Base-by-base conservation (phyloP, 192 early-diverging fungal genomes). In the Paraglomus occultum region DNA sequence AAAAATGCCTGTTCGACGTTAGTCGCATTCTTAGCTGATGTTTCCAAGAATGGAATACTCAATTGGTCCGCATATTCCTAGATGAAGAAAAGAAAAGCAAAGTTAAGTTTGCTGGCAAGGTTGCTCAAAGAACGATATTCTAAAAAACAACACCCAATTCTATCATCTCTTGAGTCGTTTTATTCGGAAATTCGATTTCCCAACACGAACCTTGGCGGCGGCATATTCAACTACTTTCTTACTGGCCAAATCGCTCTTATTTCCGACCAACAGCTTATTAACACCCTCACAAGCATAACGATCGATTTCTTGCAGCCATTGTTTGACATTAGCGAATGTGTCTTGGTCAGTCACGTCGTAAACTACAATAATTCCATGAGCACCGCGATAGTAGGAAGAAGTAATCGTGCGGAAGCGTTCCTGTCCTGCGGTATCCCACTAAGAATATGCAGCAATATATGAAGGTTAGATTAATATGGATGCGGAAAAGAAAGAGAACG, bases 1-100 rank as follows among this genome's bases (percentile, higher is more conserved):
- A 99, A 85, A 86, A 99, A 99, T 43, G 97, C 97, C 74, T 95
- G 92, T 82, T 99, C 97, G 14, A 99, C 97, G 72, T 99, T 99
- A 20, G 92, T 92, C 10, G 97, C 90, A 73, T 94, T 91, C 86
- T 99, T 99, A 65, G 97, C 97, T 8, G 90, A 92, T 7, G 97
- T 99, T 77, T 99, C 97, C 82, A 99, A 82, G 79, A 99, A 95
- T 42, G 95, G 91, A 61, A 99, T 96, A 40, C 77, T 80, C 44
- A 99, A 81, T 31, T 83, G 74, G 73, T 93, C 92, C 38, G 96
- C 90, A 82, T 95, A 97, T 83, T 96, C 95, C 90, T 96, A 74
- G 9, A 53, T 2, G 5, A 67, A 52, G 48, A 7, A 18, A 23
- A 57, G 2, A 46, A 22, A 53, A 50, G 20, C 67, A 59, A 11